phyloP scores from a whole-genome alignment of 768 basidiomycete genomes.

The Phaeotremella fagi region DNA sequence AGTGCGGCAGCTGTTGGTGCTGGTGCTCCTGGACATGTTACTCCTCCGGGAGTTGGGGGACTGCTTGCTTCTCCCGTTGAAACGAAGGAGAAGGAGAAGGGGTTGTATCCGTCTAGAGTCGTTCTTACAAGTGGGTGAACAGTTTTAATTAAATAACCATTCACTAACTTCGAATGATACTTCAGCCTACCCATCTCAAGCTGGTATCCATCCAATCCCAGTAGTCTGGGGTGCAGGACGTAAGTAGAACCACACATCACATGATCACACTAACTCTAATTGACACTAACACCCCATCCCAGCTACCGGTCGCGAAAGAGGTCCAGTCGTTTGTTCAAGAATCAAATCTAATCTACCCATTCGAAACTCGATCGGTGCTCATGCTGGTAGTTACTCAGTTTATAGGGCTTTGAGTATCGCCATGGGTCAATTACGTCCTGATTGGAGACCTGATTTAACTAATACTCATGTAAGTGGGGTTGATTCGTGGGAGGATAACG shows the following conservation, averaged over 20 bases:
- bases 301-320: slow-evolving; percentile 59
- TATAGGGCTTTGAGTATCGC: slow-evolving; percentile 91
- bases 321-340: slow-evolving; percentile 83
- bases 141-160: neutral
- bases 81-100: slow-evolving; percentile 10
- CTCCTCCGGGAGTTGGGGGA: slow-evolving; percentile 6
- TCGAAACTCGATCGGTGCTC: slow-evolving; percentile 90
- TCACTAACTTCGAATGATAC: neutral
- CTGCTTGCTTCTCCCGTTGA: neutral
- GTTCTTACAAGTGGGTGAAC: slow-evolving; percentile 20
- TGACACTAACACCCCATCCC: slow-evolving; percentile 20
- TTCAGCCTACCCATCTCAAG: slow-evolving; percentile 81
- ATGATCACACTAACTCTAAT: neutral
- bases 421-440: slow-evolving; percentile 52
- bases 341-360: slow-evolving; percentile 60
- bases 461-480: slow-evolving; percentile 35
- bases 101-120: slow-evolving; percentile 15
- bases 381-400: slow-evolving; percentile 88
- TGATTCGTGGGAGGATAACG: too few relatives aligned
- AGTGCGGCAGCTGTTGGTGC: slow-evolving; percentile 17
- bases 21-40: slow-evolving; percentile 21
- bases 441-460: slow-evolving; percentile 44
- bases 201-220: slow-evolving; percentile 73
- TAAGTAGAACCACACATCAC: slow-evolving; percentile 2
- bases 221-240: slow-evolving; percentile 71